A percentile compares a stretch with the other conserved stretches of the same genome.
Conservation (phyloP, 352 stramenopile genomes). For the Peronosclerospora sorghi region DNA sequence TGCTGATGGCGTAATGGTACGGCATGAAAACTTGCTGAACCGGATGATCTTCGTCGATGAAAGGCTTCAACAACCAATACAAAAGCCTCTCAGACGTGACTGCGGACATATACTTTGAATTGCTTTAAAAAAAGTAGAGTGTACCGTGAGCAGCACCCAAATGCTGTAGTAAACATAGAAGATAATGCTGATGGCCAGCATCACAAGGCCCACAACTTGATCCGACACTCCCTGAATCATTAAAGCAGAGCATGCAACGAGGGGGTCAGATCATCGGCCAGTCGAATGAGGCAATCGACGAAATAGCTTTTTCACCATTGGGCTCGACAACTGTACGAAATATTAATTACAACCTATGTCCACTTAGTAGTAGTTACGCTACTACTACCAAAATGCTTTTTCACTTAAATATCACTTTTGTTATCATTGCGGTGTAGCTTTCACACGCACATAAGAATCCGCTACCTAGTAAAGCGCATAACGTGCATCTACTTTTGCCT, state of each 20-base stretch:
- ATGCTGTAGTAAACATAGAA: slow-evolving; percentile 88
- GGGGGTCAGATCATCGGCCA: not conserved
- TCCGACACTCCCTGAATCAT: slow-evolving; percentile 72
- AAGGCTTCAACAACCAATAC: slow-evolving; percentile 44
- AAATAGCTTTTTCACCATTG: slow-evolving; percentile 8
- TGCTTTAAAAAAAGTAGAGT: not conserved
- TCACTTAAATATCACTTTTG: too few species aligned
- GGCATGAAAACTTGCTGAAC: slow-evolving; percentile 80
- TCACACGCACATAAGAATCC: too few species aligned
- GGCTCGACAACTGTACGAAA: too few species aligned
- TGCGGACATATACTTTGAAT: too few species aligned
- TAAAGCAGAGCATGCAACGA: slow-evolving; percentile 1
- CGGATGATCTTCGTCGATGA: slow-evolving; percentile 70
- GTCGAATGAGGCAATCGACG: not conserved
- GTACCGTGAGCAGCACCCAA: slow-evolving; percentile 86
- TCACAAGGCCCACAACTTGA: slow-evolving; percentile 58
- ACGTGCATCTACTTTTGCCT: too few species aligned
- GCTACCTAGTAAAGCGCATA: too few species aligned
- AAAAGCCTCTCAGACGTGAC: not conserved
- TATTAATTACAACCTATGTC: too few species aligned
- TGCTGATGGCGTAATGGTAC: slow-evolving; percentile 84
- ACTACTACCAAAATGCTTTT: too few species aligned
- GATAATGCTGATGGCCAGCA: slow-evolving; percentile 70
- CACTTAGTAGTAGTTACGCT: too few species aligned
- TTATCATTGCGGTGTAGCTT: too few species aligned